Conservation (phyloP, 257 asterid species). For the Ilex asprella region DNA sequence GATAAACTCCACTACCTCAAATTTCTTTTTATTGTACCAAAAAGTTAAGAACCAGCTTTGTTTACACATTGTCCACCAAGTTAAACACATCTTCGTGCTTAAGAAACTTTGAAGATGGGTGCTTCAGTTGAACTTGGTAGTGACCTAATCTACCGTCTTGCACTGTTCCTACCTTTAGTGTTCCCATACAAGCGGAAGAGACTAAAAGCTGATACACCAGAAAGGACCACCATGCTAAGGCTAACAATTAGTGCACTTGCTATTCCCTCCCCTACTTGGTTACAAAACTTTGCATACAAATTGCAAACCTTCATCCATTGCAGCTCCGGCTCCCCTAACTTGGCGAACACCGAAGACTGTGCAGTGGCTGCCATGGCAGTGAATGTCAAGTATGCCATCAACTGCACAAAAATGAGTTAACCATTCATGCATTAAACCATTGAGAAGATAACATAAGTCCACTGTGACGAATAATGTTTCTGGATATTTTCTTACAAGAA, state of each 20-base stretch:
- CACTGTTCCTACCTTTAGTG: conserved; percentile 38
- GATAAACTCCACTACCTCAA: too few species aligned
- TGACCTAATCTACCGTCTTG: conserved; percentile 33
- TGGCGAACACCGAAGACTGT: conserved; percentile 58
- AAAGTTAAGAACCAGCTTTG: too few species aligned
- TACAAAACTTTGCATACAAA: conserved; percentile 69
- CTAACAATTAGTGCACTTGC: conserved; percentile 58
- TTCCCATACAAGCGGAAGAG: conserved; percentile 82
- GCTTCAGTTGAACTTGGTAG: neutral
- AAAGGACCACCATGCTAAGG: conserved; percentile 48
- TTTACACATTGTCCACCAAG: too few species aligned
- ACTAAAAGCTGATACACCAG: conserved; percentile 77
- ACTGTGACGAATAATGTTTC: too few species aligned
- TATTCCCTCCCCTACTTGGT: conserved; percentile 78
- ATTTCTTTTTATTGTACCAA: too few species aligned
- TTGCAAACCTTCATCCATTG: conserved; percentile 87
- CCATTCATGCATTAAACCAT: neutral
- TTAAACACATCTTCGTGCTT: conserved; percentile 15
- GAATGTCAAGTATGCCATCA: conserved; percentile 67
- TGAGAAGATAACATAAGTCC: too few species aligned
- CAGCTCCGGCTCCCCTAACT: conserved; percentile 63
- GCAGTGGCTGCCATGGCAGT: conserved; percentile 73
- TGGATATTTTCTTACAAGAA: neutral
- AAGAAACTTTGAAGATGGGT: conserved; percentile 1
- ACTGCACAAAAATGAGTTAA: conserved; percentile 26